Evolutionary conservation across 2,329 filamentous ascomycete genomes (phyloP), one percentile per base, ranked within the genome.

Genomic region (Fusarium verticillioides): DNA sequence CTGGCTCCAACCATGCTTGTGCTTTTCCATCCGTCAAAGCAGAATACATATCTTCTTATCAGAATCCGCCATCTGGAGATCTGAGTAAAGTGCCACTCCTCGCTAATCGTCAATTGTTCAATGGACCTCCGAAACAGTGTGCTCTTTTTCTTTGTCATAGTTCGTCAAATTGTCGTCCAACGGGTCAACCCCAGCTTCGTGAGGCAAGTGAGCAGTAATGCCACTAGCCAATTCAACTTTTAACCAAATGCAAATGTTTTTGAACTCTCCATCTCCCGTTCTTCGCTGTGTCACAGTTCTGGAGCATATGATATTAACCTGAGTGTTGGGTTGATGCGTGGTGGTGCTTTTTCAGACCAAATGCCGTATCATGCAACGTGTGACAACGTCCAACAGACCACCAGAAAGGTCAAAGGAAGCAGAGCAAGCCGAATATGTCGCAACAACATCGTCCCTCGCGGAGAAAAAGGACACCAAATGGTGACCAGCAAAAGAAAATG

Each of bases 1-100:
- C 72, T 73, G 65, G 66, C 53, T 77, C 65, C 72, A 44, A 63
- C 56, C 60, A 76, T 72, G 70, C 67, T 74, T 63, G 60, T 66
- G 56, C 47, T 72, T 76, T 75, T 63, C 50, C 40, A 44, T 57
- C 34, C 37, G 34, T 53, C 44, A 36, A 58, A 59, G 52, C 40
- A 60, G 46, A 49, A 52, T 53, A 52, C 60, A 23, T 46, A 53
- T 64, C 44, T 56, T 61, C 28, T 53, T 68, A 43, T 54, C 42
- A 43, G 34, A 46, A n/a, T 50, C 59, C 44, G 36, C 39, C 42
- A 49, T 49, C 39, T 50, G 47, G 52, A 44, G 40, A 42, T 36
- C 50, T 49, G 26, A 34, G 39, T 36, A 62, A 60, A 58, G 23
- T 46, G 6, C 32, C 36, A 39, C 52, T 50, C 32, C 52, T 72